These are phyloP conservation scores for Plasmodium vinckei DNA, from an alignment of 169 alveolate species.

Conservation along the genomic window DNA sequence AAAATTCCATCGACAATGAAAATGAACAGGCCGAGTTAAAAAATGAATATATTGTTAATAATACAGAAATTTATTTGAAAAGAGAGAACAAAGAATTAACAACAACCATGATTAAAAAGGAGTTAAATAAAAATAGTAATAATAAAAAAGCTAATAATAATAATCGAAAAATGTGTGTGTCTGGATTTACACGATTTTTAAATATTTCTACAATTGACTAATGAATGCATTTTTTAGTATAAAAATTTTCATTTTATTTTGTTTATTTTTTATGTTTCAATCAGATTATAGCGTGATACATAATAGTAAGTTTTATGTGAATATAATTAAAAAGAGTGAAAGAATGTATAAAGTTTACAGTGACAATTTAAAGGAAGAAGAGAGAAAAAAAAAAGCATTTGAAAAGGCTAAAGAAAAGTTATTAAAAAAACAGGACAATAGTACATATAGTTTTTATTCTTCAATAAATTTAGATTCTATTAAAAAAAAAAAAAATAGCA, in stretches of 20 bases:
- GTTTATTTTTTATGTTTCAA: neutral
- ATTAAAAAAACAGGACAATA: conserved; percentile 20
- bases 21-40: neutral
- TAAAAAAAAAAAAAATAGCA: conserved; percentile 19
- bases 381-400: conserved; percentile 18
- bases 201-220: neutral
- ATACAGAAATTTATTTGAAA: neutral
- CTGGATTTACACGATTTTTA: neutral
- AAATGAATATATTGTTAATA: conserved; percentile 5
- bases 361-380: conserved; percentile 40
- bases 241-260: neutral
- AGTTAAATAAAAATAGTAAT: conserved; percentile 45
- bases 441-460: neutral
- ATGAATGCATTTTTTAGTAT: neutral
- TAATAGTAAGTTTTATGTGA: conserved; percentile 54
- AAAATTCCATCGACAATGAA: neutral
- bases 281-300: conserved; percentile 61
- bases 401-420: conserved; percentile 46
- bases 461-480: too few species aligned
- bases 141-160: neutral
- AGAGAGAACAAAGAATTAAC: conserved; percentile 6
- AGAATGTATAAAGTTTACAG: conserved; percentile 23
- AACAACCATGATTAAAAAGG: conserved; percentile 36
- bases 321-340: conserved; percentile 70
- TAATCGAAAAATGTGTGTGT: neutral